Evolutionary conservation across 1,284 basidiomycete genomes (phyloP).

Genomic region (Leccinum angustisporum): DNA sequence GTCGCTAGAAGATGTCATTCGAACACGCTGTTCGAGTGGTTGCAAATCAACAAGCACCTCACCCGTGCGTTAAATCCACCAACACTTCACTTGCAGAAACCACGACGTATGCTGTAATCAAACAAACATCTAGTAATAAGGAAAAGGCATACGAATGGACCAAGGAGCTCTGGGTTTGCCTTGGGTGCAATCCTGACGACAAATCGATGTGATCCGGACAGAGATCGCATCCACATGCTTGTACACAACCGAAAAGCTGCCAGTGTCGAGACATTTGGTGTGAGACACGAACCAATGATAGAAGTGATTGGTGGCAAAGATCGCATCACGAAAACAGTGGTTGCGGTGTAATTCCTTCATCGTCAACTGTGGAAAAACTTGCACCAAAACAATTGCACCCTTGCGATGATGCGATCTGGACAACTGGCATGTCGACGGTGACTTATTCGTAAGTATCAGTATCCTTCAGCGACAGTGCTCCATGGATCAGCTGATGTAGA

Average conservation of each 20-base stretch:
- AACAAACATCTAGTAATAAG: too few relatives aligned
- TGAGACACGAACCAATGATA: not conserved
- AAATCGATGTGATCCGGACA: constrained; percentile 49
- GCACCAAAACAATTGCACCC: too few relatives aligned
- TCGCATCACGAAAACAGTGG: constrained; percentile 3
- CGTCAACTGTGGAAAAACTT: constrained; percentile 9
- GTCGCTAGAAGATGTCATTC: not conserved
- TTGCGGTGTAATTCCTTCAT: constrained; percentile 8
- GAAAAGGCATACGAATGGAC: constrained; percentile 48
- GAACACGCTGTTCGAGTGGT: not conserved
- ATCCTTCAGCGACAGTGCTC: not conserved
- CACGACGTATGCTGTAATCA: too few relatives aligned
- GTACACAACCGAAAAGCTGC: constrained; percentile 37
- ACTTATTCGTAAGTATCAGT: constrained; percentile 7
- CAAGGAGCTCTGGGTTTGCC: constrained; percentile 50
- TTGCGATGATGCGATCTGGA: constrained; percentile 5
- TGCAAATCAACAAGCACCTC: not conserved
- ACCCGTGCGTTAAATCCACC: not conserved
- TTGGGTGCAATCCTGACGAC: constrained; percentile 52
- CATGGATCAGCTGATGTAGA: not conserved
- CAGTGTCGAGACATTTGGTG: constrained; percentile 45
- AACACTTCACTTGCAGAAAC: not conserved
- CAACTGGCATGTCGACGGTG: constrained; percentile 1
- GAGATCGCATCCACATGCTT: constrained; percentile 59
- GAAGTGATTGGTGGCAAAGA: constrained; percentile 1